Evolutionary conservation across 176 grass and related monocot species (phyloP), one percentile per base, ranked within the genome.

Genomic region (Ensete glaucum): DNA sequence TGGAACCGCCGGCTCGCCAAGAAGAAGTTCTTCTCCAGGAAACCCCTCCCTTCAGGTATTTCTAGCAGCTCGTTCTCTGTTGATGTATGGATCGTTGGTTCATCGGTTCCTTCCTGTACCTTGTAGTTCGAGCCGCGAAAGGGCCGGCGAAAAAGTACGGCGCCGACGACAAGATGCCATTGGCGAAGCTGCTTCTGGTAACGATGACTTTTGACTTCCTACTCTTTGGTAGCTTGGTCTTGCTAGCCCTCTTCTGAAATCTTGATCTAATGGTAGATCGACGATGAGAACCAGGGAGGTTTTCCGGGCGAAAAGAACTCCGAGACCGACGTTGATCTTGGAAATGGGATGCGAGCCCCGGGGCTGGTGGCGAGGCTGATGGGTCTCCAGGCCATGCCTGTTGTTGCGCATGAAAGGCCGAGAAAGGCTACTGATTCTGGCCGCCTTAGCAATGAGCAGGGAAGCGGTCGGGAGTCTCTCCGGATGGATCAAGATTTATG

Each of bases 301-400:
- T 62, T 75, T 10, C 69, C 63, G 63, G 72, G 49, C 16, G 43
- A 49, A 13, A 70, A 67, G 49, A 55, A 83, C 54, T 19, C 25
- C 14, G 25, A 73, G 66, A 53, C 73, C 17, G 64, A 71, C 11
- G 53, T 29, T 54, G 77, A 54, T 72, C 54, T 49, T 3, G 8
- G 43, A 64, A 74, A 55, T 25, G 85, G 73, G 64, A 77, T 52
- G 0, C n/a, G 73, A 52, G 34, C 77, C 9, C 88, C 95, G 7
- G 81, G 95, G 27, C 78, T 98, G 82, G 88, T 98, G 72, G 95
- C 95, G 50, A 81, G 88, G 27, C 87, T 98, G 79, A 98, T 98
- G 95, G 95, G 95, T 75, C 88, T 98, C 4, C 88, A 98, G 11
- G 82, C 84, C 12, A 93, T 87, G 90, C 95, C 90, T 6, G 64